A percentile compares a stretch with the other conserved stretches of the same genome.
Conservation (phyloP, 345 rosid species). For the Melastoma malabathricum region DNA sequence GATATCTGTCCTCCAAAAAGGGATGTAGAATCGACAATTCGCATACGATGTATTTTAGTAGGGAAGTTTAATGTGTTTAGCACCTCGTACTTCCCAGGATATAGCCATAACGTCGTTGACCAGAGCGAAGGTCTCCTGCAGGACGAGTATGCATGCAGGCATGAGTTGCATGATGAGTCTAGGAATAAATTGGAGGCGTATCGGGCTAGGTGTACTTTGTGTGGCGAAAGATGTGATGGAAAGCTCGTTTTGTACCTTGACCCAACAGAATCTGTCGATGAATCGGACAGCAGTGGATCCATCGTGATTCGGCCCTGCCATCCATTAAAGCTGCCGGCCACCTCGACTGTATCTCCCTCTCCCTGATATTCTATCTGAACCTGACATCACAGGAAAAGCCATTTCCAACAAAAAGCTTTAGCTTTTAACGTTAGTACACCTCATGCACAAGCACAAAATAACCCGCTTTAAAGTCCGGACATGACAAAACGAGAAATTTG, state of each 20-base stretch:
- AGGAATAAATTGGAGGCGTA: too few species aligned
- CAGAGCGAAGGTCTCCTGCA: slow-evolving; percentile 51
- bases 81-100: slow-evolving; percentile 85
- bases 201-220: too few species aligned
- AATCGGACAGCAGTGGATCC: slow-evolving; percentile 53
- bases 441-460: too few species aligned
- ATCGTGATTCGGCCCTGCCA: slow-evolving; percentile 73
- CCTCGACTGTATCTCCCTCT: slow-evolving; percentile 78
- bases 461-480: too few species aligned
- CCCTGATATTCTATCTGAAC: slow-evolving; percentile 61
- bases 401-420: background rate
- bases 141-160: slow-evolving; percentile 1
- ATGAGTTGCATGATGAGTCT: background rate
- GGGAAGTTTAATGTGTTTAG: background rate
- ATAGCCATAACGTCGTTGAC: slow-evolving; percentile 85
- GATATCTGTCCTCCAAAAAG: too few species aligned
- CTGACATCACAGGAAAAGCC: slow-evolving; percentile 21
- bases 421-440: background rate
- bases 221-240: too few species aligned
- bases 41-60: background rate
- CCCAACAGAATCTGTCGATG: slow-evolving; percentile 15
- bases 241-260: too few species aligned
- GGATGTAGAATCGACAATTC: background rate
- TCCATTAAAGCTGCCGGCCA: slow-evolving; percentile 89
- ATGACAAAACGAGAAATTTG: too few species aligned